Percentiles rank a stretch among this genome's conserved stretches.
Conservation (phyloP, 345 rosid genomes). For the Eucalyptus marginata region DNA sequence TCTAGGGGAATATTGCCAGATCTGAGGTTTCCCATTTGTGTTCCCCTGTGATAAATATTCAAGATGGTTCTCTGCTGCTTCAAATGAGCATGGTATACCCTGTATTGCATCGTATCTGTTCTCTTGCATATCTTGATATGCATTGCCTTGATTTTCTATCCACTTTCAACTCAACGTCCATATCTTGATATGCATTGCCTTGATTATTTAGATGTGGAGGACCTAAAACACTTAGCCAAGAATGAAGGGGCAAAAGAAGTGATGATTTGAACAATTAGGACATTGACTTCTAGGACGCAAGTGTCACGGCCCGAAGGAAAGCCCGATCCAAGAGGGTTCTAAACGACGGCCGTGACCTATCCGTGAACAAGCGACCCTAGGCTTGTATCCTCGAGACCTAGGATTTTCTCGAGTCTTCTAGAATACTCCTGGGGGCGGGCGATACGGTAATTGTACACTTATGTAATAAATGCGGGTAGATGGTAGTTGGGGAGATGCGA, state of each 20-base stretch:
- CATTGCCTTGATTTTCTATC: neutral
- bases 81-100: neutral
- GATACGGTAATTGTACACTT: too few species aligned
- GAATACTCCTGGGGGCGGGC: too few species aligned
- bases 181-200: neutral
- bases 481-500: too few species aligned
- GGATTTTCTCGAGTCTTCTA: too few species aligned
- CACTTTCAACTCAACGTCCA: neutral
- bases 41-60: neutral
- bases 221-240: conserved; percentile 58
- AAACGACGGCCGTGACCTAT: too few species aligned
- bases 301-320: too few species aligned
- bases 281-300: neutral
- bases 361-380: too few species aligned
- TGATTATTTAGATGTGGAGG: conserved; percentile 51
- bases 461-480: too few species aligned
- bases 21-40: neutral
- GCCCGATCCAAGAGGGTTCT: too few species aligned
- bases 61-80: neutral
- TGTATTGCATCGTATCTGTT: neutral
- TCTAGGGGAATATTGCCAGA: neutral
- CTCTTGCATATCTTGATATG: neutral
- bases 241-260: conserved; percentile 51
- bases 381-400: too few species aligned
- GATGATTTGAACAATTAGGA: neutral